A percentile compares a stretch with the other conserved stretches of the same genome.
phyloP scores from a whole-genome alignment of 768 basidiomycete species.

The Lanmaoa pseudosensibilis region DNA sequence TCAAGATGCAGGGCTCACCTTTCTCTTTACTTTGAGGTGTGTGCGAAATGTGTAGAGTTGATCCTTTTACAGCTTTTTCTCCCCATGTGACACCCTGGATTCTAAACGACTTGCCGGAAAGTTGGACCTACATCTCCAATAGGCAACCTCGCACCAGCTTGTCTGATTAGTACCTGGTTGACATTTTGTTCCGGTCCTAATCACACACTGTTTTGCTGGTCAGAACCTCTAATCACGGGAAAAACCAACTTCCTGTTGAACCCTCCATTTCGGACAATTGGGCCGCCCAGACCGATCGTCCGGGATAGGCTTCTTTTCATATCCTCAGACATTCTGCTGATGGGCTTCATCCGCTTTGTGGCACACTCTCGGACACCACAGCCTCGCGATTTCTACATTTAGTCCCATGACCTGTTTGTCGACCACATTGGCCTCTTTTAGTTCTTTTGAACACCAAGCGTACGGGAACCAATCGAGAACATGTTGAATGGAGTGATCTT shows the following conservation, averaged over 20 bases:
- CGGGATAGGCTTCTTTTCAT: constrained; percentile 9
- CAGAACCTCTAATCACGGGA: constrained; percentile 4
- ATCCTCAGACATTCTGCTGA: constrained; percentile 18
- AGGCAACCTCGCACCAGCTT: constrained; percentile 14
- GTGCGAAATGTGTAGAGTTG: constrained; percentile 5
- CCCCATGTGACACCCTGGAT: constrained; percentile 17
- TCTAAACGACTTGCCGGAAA: constrained; percentile 9
- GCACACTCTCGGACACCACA: constrained; percentile 33
- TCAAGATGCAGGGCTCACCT: neutral
- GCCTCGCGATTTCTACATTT: constrained; percentile 16
- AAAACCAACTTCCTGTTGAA: neutral
- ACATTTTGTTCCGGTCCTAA: constrained; percentile 15
- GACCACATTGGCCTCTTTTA: constrained; percentile 1
- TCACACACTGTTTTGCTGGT: constrained; percentile 11
- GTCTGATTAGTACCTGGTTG: constrained; percentile 26
- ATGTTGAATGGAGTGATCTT: neutral
- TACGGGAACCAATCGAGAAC: constrained; percentile 7
- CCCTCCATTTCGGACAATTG: neutral
- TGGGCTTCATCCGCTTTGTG: constrained; percentile 29
- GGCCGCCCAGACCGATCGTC: neutral
- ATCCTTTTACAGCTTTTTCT: constrained; percentile 13
- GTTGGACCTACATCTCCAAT: constrained; percentile 7
- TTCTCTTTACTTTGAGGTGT: neutral
- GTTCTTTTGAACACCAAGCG: neutral
- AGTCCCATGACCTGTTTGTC: neutral